Evolutionary conservation across 441 rosid genomes (phyloP), one percentile per base, ranked within the genome.

Genomic region (Adansonia madagascariensis): DNA sequence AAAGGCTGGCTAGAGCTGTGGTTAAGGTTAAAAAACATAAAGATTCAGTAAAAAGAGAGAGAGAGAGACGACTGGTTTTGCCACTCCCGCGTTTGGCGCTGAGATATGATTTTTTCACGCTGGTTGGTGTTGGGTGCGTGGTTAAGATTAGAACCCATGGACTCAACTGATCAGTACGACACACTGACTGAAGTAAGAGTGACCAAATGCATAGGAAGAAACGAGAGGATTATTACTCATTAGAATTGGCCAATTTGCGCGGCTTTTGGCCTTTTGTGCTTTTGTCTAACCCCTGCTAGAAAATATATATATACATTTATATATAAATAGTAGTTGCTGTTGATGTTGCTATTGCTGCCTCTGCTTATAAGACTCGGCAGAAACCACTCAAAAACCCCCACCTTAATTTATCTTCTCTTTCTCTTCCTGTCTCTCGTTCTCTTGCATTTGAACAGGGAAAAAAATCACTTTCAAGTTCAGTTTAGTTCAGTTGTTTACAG

Each of bases 221-320:
- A 56, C 5, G 61, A 18, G 41, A 35, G 41, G 41, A 35, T 35
- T 35, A 35, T 35, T 35, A 35, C 41, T 35, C n/a, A 8, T 39
- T 1, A 65, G 70, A 39, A 15, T 17, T 8, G 71, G 20, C 78
- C 61, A 24, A 72, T 61, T 61, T 77, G 31, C 55, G 64, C 44
- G 80, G 84, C 24, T 39, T 82, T 87, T 84, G 89, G 84, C 84
- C 72, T 77, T 78, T 87, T 83, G 75, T 82, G 84, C 80, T 74
- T 81, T 85, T 71, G 78, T 79, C 79, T 80, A 85, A 78, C 74
- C 27, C 62, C 62, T 7, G 57, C 6, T 52, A 52, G 41, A 35
- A 35, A 35, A 35, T 35, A 35, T 35, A 35, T 35, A 35, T 35
- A 35, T 4, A 35, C 41, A 35, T 35, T 35, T 35, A 0, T 35